Percentiles rank a stretch among this genome's conserved stretches.
Conservation (phyloP, 169 alveolate species). For the Amoebophrya sp. region DNA sequence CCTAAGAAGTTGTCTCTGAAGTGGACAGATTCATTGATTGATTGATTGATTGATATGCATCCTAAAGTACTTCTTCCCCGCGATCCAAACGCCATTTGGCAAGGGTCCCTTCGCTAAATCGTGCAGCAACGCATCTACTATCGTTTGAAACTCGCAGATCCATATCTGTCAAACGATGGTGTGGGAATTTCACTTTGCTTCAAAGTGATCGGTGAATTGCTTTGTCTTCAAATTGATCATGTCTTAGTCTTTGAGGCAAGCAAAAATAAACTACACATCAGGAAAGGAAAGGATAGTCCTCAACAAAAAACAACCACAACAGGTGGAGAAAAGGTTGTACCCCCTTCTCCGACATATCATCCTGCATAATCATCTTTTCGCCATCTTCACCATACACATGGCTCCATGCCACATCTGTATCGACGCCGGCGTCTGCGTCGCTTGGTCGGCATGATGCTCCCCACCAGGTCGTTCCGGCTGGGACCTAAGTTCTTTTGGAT, state of each 20-base stretch:
- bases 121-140: not conserved
- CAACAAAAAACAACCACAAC: no score
- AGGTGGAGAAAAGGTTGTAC: not conserved
- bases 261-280: no score
- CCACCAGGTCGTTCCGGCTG: not conserved
- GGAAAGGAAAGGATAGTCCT: no score
- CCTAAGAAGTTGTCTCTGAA: no score
- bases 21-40: no score
- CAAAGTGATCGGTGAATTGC: no score
- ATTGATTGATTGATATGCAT: no score
- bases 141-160: not conserved
- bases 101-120: not conserved
- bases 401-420: not conserved
- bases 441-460: not conserved
- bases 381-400: not conserved
- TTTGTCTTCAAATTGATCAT: no score
- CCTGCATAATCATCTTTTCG: not conserved
- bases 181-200: no score
- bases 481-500: no score
- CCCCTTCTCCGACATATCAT: not conserved
- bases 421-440: not conserved
- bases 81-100: not conserved
- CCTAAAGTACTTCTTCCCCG: not conserved
- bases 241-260: no score
- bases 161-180: not conserved